Conservation (phyloP, 441 rosid genomes). For the Croton setiger region DNA sequence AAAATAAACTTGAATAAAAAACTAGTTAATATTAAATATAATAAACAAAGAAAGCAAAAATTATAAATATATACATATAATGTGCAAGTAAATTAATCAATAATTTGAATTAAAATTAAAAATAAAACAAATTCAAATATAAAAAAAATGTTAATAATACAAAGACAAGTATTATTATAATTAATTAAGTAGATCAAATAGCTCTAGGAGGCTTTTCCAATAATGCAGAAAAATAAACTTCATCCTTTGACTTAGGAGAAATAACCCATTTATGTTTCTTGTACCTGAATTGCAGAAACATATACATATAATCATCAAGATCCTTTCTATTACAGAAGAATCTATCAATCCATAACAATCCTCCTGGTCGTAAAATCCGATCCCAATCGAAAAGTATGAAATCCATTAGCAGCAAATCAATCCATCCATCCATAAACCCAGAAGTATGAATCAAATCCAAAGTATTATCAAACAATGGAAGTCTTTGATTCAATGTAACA, state of each 20-base stretch:
- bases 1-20: no score
- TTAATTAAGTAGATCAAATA: slow-evolving; percentile 30
- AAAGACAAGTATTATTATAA: background rate
- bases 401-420: slow-evolving; percentile 65
- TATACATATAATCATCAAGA: slow-evolving; percentile 82
- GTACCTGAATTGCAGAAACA: slow-evolving; percentile 82
- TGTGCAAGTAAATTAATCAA: no score
- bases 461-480: slow-evolving; percentile 81
- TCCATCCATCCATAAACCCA: slow-evolving; percentile 83
- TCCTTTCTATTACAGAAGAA: slow-evolving; percentile 71
- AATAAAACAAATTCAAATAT: background rate
- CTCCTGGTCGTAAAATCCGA: slow-evolving; percentile 76
- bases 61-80: no score
- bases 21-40: no score
- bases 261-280: slow-evolving; percentile 81
- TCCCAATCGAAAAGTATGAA: slow-evolving; percentile 87
- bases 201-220: slow-evolving; percentile 88
- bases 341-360: slow-evolving; percentile 76
- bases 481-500: slow-evolving; percentile 70
- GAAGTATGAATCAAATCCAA: slow-evolving; percentile 82
- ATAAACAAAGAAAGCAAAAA: no score
- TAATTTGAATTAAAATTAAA: background rate
- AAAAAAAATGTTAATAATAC: background rate
- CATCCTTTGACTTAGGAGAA: slow-evolving; percentile 60
- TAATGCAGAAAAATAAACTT: slow-evolving; percentile 77